Evolutionary conservation across 1,284 basidiomycete species (phyloP).

Genomic region (Cryptococcus maquisensis): DNA sequence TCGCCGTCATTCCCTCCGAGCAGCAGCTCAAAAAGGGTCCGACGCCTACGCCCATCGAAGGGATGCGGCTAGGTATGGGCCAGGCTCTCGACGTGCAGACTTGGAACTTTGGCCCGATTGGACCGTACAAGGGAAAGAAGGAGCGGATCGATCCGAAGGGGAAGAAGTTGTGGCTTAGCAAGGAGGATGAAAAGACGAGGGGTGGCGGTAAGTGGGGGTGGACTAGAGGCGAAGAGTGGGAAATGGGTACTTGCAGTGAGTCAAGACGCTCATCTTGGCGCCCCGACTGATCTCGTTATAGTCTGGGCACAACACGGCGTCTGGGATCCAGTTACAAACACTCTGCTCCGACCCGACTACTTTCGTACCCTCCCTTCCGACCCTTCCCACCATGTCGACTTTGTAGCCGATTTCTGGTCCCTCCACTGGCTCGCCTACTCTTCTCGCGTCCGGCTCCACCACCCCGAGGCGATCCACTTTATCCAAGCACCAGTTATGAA

Average conservation of each 20-base stretch:
- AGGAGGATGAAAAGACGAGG: conserved; percentile 48
- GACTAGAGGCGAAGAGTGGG: conserved; percentile 71
- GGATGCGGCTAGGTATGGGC: conserved; percentile 83
- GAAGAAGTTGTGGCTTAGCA: conserved; percentile 65
- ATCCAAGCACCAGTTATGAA: conserved; percentile 91
- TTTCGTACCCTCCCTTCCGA: conserved; percentile 57
- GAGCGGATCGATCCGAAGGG: conserved; percentile 82
- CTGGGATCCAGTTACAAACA: conserved; percentile 71
- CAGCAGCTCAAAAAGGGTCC: conserved; percentile 82
- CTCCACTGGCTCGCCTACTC: conserved; percentile 69
- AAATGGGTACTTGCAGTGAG: conserved; percentile 67
- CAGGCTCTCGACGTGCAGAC: conserved; percentile 75
- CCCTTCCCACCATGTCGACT: conserved; percentile 48
- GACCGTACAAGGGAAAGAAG: conserved; percentile 67
- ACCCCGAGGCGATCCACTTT: conserved; percentile 84
- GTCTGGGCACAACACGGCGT: conserved; percentile 91
- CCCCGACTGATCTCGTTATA: conserved; percentile 8
- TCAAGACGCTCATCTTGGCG: conserved; percentile 1
- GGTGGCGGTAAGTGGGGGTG: conserved; percentile 67
- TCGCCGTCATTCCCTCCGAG: conserved; percentile 61
- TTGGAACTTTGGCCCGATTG: conserved; percentile 75
- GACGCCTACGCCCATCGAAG: conserved; percentile 78
- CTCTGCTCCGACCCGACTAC: conserved; percentile 71
- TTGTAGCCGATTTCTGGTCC: conserved; percentile 77
- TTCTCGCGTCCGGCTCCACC: conserved; percentile 62